A percentile compares a stretch with the other conserved stretches of the same genome.
These are phyloP conservation scores for Cyphellophora europaea DNA, from an alignment of 2,329 filamentous ascomycete species.

Conservation along the genomic window DNA sequence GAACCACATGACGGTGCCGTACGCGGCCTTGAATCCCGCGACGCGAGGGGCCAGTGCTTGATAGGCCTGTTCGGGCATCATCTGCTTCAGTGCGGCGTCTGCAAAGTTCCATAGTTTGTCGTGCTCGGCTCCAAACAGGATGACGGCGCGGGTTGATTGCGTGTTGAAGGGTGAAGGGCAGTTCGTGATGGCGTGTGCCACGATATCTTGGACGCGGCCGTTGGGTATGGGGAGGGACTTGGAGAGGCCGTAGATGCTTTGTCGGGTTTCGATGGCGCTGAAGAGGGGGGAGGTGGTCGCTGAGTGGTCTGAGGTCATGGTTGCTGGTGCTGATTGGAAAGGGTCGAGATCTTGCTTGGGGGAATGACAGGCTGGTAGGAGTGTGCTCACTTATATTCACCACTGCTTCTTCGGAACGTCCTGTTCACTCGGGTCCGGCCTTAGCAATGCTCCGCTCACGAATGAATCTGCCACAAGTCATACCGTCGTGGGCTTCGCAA, in stretches of 20 bases:
- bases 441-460: no score
- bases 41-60: constrained; percentile 6
- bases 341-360: background rate
- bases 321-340: constrained; percentile 22
- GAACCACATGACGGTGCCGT: constrained; percentile 82
- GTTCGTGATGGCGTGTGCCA: constrained; percentile 11
- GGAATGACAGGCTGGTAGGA: no score
- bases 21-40: constrained; percentile 39
- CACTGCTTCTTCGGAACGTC: no score
- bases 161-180: constrained; percentile 76
- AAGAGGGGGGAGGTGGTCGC: constrained; percentile 8
- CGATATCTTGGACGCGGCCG: constrained; percentile 13
- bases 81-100: constrained; percentile 10
- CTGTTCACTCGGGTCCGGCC: no score
- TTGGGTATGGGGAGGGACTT: constrained; percentile 12
- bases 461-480: no score
- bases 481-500: no score
- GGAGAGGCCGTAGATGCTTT: constrained; percentile 13
- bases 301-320: no score
- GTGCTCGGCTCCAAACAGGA: constrained; percentile 75
- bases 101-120: constrained; percentile 64
- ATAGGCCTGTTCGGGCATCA: constrained; percentile 8
- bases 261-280: constrained; percentile 11
- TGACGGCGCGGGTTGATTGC: constrained; percentile 68
- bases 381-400: no score